These are phyloP conservation scores for Thielaviopsis musarum DNA, from an alignment of 2,329 filamentous ascomycete species.

Conservation along the genomic window DNA sequence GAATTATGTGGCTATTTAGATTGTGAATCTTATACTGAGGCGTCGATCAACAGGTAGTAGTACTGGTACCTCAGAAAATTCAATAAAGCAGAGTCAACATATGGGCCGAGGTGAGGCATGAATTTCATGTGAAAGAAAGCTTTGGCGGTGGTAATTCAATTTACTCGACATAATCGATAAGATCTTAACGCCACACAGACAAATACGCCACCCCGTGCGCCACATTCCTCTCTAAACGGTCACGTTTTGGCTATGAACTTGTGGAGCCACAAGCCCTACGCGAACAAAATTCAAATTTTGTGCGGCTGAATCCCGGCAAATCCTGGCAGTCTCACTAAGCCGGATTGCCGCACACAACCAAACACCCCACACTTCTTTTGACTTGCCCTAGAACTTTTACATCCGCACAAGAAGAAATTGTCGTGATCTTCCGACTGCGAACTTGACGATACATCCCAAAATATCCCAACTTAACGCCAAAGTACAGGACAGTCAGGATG, in stretches of 20 bases:
- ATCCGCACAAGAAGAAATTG: slow-evolving; percentile 26
- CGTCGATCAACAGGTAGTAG: too few species aligned
- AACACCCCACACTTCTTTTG: slow-evolving; percentile 11
- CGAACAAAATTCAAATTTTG: slow-evolving; percentile 6
- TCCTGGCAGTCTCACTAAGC: slow-evolving; percentile 3
- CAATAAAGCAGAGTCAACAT: too few species aligned
- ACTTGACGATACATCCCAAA: slow-evolving; percentile 12
- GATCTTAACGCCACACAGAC: neutral
- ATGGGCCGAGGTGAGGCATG: too few species aligned
- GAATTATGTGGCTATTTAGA: too few species aligned
- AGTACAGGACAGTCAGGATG: slow-evolving; percentile 61
- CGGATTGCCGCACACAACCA: slow-evolving; percentile 12
- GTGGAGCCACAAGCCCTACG: slow-evolving; percentile 12
- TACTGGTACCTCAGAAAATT: too few species aligned
- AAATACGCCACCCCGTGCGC: neutral
- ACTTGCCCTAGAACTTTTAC: slow-evolving; percentile 27
- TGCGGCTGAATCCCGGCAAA: slow-evolving; percentile 11
- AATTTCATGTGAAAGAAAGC: too few species aligned
- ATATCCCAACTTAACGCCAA: slow-evolving; percentile 17
- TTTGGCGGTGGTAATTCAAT: too few species aligned
- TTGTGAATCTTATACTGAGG: too few species aligned
- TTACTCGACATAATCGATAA: neutral
- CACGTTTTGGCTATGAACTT: slow-evolving; percentile 3
- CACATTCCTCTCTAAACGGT: neutral
- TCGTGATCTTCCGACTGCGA: slow-evolving; percentile 18